Base-by-base conservation (phyloP, 257 asterid genomes). In the Salvia miltiorrhiza region DNA sequence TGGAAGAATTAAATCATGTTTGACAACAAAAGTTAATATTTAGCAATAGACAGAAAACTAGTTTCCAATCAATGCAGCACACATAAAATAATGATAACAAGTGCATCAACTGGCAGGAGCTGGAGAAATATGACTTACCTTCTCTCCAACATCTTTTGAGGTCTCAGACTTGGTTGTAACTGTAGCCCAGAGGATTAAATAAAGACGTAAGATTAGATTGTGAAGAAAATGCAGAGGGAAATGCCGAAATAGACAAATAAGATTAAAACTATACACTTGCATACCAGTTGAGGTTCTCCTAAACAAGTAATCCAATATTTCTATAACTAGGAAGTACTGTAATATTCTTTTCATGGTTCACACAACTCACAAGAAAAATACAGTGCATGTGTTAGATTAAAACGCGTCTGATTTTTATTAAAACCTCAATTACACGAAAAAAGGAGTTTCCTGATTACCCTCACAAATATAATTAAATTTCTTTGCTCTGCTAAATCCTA, bases 81-180 rank as follows among this genome's bases (percentile, higher is more conserved):
- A 75, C 4, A 67, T 12, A 45, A 12, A 14, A 21, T 30, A 24
- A 50, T 50, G 54, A 40, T 47, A 35, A 55, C 21, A 23, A 60
- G 23, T 20, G 63, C 63, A 48, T 35, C 39, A 21, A 21, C 13
- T 20, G 33, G 73, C 41, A 23, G 11, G 37, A 80, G 50, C 41
- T 16, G 61, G 63, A 65, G 59, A 49, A 4, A 21, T 33, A 59
- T 56, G 35, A 28, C 73, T 56, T 70, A 81, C 88, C 86, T 73
- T 48, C 52, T 17, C 57, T 60, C 65, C 71, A 78, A 33, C 69
- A 41, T 67, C 77, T 45, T 17, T 52, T 63, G 65, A 49, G 47
- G 65, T 76, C 68, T 28, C 66, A 53, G 55, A 76, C 65, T 70
- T 71, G 7, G 77, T 56, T 16, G 61, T 57, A 63, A 68, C 88